Conservation (phyloP, 129 eudicot genomes). For the Glebionis coronaria region DNA sequence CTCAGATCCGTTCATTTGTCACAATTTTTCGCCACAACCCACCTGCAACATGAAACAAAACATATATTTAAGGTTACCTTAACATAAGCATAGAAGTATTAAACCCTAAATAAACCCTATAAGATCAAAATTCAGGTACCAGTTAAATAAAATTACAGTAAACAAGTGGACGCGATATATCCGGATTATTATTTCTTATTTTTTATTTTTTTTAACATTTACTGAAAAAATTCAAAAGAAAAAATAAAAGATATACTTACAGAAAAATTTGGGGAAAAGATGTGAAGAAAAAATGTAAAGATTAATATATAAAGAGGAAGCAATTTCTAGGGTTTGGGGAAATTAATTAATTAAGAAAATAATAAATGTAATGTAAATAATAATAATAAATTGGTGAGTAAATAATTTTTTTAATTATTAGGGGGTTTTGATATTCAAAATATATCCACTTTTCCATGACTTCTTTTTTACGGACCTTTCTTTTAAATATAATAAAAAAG, state of each 20-base stretch:
- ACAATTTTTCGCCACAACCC: slow-evolving; percentile 7
- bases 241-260: slow-evolving; percentile 32
- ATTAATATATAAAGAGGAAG: slow-evolving; percentile 31
- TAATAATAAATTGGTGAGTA: slow-evolving; percentile 18
- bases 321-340: slow-evolving; percentile 49
- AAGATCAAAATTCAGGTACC: slow-evolving; percentile 26
- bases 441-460: slow-evolving; percentile 36
- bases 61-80: slow-evolving; percentile 3
- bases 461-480: slow-evolving; percentile 35
- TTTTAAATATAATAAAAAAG: slow-evolving; percentile 3
- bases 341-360: slow-evolving; percentile 30
- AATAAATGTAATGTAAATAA: not conserved
- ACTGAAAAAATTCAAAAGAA: slow-evolving; percentile 14
- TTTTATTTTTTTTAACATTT: slow-evolving; percentile 26
- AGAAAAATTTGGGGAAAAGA: slow-evolving; percentile 31
- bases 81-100: slow-evolving; percentile 12
- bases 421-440: slow-evolving; percentile 36
- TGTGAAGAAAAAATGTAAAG: slow-evolving; percentile 24
- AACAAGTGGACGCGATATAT: slow-evolving; percentile 12
- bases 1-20: slow-evolving; percentile 70
- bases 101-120: slow-evolving; percentile 17
- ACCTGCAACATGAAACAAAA: not conserved
- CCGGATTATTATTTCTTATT: slow-evolving; percentile 11
- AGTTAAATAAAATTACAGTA: slow-evolving; percentile 29
- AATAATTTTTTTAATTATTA: slow-evolving; percentile 21